phyloP scores from a whole-genome alignment of 1,139 yeast species.

The Nakaseomyces delphensis region DNA sequence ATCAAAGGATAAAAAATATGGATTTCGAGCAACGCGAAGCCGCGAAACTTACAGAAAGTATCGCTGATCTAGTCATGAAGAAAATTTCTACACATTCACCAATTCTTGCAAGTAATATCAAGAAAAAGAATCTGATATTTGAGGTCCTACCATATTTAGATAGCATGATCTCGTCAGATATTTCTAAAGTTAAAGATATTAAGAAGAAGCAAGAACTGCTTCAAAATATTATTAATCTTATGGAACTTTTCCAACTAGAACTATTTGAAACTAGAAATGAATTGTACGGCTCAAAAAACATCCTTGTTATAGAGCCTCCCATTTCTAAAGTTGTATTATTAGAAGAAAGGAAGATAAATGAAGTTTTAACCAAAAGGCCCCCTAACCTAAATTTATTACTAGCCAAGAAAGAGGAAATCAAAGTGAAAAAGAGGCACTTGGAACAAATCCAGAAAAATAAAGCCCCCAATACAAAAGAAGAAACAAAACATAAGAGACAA shows the following conservation, averaged over 20 bases:
- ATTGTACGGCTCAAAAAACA: constrained; percentile 25
- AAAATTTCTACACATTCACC: constrained; percentile 15
- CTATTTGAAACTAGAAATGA: constrained; percentile 14
- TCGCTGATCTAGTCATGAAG: constrained; percentile 13
- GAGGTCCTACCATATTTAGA: constrained; percentile 44
- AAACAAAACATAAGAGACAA: constrained; percentile 29
- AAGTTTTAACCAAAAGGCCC: constrained; percentile 30
- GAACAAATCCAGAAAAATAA: constrained; percentile 26
- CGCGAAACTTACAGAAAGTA: constrained; percentile 14
- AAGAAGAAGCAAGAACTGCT: constrained; percentile 22
- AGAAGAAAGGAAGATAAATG: constrained; percentile 19
- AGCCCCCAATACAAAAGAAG: constrained; percentile 15
- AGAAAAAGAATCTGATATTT: constrained; percentile 17
- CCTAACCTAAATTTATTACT: constrained; percentile 26
- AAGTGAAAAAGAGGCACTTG: constrained; percentile 33
- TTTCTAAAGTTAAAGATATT: constrained; percentile 25
- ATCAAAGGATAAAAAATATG: constrained; percentile 17
- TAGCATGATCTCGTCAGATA: constrained; percentile 40
- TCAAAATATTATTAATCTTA: constrained; percentile 25
- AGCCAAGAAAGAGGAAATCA: constrained; percentile 38
- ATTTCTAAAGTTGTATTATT: constrained; percentile 24
- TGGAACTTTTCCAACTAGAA: constrained; percentile 29
- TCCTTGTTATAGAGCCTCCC: constrained; percentile 31
- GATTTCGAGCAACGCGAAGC: constrained; percentile 24
- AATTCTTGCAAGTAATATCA: constrained; percentile 13